A percentile compares a stretch with the other conserved stretches of the same genome.
phyloP scores from a whole-genome alignment of 164 flowering plant species.

The Aristolochia fimbriata region DNA sequence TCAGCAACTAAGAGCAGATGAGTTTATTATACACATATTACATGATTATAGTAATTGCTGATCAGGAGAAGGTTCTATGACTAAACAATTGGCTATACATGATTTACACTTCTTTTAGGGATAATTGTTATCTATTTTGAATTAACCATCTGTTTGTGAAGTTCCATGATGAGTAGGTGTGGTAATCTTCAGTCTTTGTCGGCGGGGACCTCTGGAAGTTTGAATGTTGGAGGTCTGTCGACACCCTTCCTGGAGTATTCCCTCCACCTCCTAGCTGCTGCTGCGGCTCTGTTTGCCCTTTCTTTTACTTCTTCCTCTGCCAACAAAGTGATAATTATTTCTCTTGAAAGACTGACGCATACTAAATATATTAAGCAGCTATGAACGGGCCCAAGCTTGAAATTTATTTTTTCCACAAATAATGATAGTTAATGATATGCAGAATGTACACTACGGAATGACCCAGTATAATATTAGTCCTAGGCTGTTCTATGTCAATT shows the following conservation, averaged over 20 bases:
- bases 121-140: no score
- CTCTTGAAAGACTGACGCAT: not conserved
- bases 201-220: conserved; percentile 71
- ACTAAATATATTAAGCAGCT: no score
- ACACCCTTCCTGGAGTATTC: conserved; percentile 86
- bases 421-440: no score
- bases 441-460: no score
- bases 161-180: not conserved
- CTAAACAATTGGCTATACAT: conserved; percentile 11
- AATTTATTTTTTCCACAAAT: no score
- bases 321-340: conserved; percentile 3
- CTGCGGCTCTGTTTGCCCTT: conserved; percentile 76
- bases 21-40: no score
- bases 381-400: no score
- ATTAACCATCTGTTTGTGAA: not conserved
- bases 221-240: conserved; percentile 68
- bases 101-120: not conserved
- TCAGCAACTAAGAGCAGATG: no score
- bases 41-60: not conserved
- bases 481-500: not conserved
- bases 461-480: not conserved
- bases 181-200: conserved; percentile 28
- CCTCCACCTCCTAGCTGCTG: conserved; percentile 95
- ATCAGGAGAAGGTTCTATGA: not conserved
- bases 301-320: conserved; percentile 78